Conservation (phyloP, 768 basidiomycete genomes). For the Naganishia kalamii region DNA sequence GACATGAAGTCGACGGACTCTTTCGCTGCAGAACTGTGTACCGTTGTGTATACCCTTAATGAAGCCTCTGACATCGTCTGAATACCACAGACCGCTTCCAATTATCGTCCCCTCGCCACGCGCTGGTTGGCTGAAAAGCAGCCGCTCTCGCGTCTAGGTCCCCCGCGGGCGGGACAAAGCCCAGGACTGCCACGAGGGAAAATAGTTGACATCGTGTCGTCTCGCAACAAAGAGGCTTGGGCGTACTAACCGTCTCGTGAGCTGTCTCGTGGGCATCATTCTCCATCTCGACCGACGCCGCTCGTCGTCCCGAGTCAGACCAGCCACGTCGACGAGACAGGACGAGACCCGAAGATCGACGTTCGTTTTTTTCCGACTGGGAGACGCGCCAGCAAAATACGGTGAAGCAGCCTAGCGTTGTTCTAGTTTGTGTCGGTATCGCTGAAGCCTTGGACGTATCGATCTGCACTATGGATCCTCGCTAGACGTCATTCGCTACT, state of each 20-base stretch:
- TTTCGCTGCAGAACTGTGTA: no score
- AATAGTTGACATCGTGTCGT: conserved; percentile 4
- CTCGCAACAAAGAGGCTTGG: conserved; percentile 1
- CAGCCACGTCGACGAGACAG: not conserved
- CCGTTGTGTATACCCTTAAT: no score
- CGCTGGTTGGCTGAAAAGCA: no score
- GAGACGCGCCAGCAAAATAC: not conserved
- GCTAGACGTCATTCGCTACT: not conserved
- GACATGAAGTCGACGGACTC: no score
- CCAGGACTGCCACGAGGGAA: conserved; percentile 15
- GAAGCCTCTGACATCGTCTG: no score
- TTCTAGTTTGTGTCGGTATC: no score
- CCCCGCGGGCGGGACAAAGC: no score
- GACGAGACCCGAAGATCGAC: not conserved
- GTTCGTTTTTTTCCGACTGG: conserved; percentile 6
- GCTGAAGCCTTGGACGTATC: not conserved
- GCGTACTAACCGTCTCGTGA: not conserved
- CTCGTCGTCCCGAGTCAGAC: not conserved
- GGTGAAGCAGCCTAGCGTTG: conserved; percentile 1
- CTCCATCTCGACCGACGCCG: not conserved
- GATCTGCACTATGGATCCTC: not conserved
- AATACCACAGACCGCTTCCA: no score
- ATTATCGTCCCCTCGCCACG: no score
- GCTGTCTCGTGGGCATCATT: not conserved
- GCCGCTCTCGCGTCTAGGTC: no score